A percentile compares a stretch with the other conserved stretches of the same genome.
Conservation (phyloP, 2,329 filamentous ascomycete species). For the Fusarium vanettenii region DNA sequence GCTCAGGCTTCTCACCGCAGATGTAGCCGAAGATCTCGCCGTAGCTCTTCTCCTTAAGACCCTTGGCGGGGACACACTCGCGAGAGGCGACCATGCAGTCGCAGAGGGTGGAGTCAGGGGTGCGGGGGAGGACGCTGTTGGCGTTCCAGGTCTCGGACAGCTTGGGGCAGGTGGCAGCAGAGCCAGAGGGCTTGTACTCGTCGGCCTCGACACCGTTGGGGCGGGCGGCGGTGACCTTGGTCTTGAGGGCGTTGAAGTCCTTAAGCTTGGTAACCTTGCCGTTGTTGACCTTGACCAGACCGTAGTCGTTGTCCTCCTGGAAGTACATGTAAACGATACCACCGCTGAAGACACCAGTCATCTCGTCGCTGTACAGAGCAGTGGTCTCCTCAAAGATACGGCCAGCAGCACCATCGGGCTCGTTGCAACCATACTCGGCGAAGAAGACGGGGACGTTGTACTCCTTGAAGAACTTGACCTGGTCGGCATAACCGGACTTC, state of each 20-base stretch:
- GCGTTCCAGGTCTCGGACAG: conserved; percentile 72
- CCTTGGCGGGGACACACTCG: conserved; percentile 73
- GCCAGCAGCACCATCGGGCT: conserved; percentile 65
- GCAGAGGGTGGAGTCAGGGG: conserved; percentile 83
- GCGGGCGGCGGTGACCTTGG: conserved; percentile 74
- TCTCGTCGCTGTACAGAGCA: conserved; percentile 81
- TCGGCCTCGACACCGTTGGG: conserved; percentile 74
- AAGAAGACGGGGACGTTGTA: conserved; percentile 98
- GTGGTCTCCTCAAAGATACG: conserved; percentile 88
- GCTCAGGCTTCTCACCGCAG: conserved; percentile 67
- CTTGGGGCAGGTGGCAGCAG: conserved; percentile 77
- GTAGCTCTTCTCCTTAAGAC: conserved; percentile 68
- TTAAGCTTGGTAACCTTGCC: conserved; percentile 72
- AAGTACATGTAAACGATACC: conserved; percentile 99
- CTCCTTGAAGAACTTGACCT: conserved; percentile 86
- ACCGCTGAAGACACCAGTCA: conserved; percentile 90
- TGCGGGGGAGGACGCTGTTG: conserved; percentile 78
- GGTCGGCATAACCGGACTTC: conserved; percentile 82
- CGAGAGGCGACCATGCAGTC: conserved; percentile 84
- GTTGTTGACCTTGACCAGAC: conserved; percentile 74
- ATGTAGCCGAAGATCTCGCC: conserved; percentile 79
- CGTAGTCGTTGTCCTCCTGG: conserved; percentile 90
- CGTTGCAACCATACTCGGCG: conserved; percentile 98
- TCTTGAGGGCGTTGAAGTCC: conserved; percentile 80
- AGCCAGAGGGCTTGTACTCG: conserved; percentile 81